Evolutionary conservation across 805 yeast genomes (phyloP), one percentile per base, ranked within the genome.

Genomic region (Jamesozyma spencerorum): DNA sequence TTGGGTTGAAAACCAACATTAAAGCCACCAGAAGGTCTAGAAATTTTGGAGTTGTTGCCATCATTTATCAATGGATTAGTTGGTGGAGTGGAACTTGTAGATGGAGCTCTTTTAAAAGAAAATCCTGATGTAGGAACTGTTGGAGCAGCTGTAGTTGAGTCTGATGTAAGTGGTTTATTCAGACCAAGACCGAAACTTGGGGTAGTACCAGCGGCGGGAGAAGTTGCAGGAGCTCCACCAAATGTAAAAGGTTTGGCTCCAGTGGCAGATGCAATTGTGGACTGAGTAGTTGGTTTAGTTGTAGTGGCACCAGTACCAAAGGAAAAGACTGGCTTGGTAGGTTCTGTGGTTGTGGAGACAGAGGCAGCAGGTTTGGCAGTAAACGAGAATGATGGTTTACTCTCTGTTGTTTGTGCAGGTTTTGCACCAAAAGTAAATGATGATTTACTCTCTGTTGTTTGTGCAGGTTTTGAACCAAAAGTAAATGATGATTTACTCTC

Each of bases 301-400:
- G 31, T 28, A 28, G 31, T 8, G 5, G 30, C 19, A 20, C 31
- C 29, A 22, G 33, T 18, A 18, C 37, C 37, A 30, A 39, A 39
- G 2, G 38, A 30, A 17, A 34, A 28, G 12, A 13, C 8, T 22
- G 34, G 31, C 13, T 39, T 39, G 14, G 15, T 13, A 6, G 31
- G 31, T 32, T 14, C 18, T 10, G 10, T 22, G 26, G 6, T 10
- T 14, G 36, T 6, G 4, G 28, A 4, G 4, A 11, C 12, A 24
- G 33, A 18, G n/a, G 36, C 13, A 7, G 22, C 18, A 7, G 34
- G 8, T 6, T 17, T 18, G 11, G 22, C 10, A 18, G 26, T 24
- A 32, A 32, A 49, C 3, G 46, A 35, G 27, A 48, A 48, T 0
- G 51, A 34, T 2, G 48, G 47, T 32, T 46, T 43, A n/a, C n/a